Conservation (phyloP, 1,139 yeast species). For the Debaryomyces fabryi region DNA sequence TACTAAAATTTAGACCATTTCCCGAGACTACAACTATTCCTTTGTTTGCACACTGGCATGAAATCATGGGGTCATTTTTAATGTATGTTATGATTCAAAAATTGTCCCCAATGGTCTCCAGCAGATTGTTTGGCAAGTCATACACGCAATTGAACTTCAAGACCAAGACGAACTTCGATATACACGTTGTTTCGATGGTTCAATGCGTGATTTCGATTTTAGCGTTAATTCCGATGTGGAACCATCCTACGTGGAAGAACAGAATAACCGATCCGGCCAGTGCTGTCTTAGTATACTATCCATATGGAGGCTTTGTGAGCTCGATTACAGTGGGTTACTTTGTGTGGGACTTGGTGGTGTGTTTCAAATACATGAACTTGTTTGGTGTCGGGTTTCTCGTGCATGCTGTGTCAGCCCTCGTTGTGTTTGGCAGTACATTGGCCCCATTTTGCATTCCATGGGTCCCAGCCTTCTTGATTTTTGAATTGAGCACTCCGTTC, state of each 20-base stretch:
- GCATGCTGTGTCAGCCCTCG: slow-evolving; percentile 83
- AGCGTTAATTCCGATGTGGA: slow-evolving; percentile 61
- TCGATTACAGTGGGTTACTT: slow-evolving; percentile 84
- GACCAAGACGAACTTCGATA: slow-evolving; percentile 72
- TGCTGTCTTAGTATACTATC: slow-evolving; percentile 66
- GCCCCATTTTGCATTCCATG: slow-evolving; percentile 65
- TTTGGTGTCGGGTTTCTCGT: slow-evolving; percentile 84
- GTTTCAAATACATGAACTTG: slow-evolving; percentile 56
- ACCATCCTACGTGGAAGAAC: slow-evolving; percentile 48
- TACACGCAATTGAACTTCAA: slow-evolving; percentile 52
- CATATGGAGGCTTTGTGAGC: slow-evolving; percentile 72
- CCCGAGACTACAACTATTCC: slow-evolving; percentile 34
- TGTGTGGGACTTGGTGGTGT: slow-evolving; percentile 84
- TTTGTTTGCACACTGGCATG: slow-evolving; percentile 57
- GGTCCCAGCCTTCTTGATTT: slow-evolving; percentile 80
- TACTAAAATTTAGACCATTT: slow-evolving; percentile 50
- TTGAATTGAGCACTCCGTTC: slow-evolving; percentile 93
- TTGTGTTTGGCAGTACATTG: slow-evolving; percentile 64
- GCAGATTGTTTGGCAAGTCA: slow-evolving; percentile 40
- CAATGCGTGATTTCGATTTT: slow-evolving; percentile 67
- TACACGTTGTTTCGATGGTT: slow-evolving; percentile 86
- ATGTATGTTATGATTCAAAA: slow-evolving; percentile 43
- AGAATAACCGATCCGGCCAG: slow-evolving; percentile 43
- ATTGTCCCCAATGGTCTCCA: slow-evolving; percentile 41
- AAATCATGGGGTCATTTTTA: slow-evolving; percentile 40